Percentiles rank a stretch among this genome's conserved stretches.
These are phyloP conservation scores for Cyamopsis tetragonoloba DNA, from an alignment of 306 rosid species.

Conservation along the genomic window DNA sequence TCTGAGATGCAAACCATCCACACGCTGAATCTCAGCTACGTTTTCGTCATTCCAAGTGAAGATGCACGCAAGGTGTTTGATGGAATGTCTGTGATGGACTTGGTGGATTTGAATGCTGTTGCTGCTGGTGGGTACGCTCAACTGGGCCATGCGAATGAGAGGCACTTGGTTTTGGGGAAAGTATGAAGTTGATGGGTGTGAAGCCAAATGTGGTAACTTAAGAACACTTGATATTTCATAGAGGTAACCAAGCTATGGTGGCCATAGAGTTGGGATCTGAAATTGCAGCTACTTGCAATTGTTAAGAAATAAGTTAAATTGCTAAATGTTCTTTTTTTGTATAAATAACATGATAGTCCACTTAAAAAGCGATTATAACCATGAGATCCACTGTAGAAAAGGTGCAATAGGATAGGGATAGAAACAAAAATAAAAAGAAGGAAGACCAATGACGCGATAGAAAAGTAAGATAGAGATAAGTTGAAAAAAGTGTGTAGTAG, in stretches of 20 bases:
- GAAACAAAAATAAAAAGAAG: no score
- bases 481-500: no score
- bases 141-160: conserved; percentile 48
- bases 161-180: conserved; percentile 53
- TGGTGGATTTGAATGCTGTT: conserved; percentile 77
- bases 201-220: conserved; percentile 72
- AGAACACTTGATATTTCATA: conserved; percentile 69
- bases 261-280: no score
- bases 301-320: no score
- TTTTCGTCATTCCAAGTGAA: conserved; percentile 62
- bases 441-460: no score
- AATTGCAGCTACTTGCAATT: no score
- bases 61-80: conserved; percentile 59
- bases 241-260: conserved; percentile 55
- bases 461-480: no score
- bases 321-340: no score
- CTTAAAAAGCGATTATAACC: no score
- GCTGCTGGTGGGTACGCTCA: conserved; percentile 72
- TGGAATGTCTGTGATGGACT: conserved; percentile 56
- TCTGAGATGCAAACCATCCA: conserved; percentile 47
- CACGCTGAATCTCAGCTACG: conserved; percentile 31
- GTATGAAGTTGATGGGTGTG: conserved; percentile 41
- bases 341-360: no score
- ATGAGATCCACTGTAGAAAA: no score
- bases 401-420: no score